phyloP scores from a whole-genome alignment of 371 early-diverging fungal species.

The Syncephalis fuscata region DNA sequence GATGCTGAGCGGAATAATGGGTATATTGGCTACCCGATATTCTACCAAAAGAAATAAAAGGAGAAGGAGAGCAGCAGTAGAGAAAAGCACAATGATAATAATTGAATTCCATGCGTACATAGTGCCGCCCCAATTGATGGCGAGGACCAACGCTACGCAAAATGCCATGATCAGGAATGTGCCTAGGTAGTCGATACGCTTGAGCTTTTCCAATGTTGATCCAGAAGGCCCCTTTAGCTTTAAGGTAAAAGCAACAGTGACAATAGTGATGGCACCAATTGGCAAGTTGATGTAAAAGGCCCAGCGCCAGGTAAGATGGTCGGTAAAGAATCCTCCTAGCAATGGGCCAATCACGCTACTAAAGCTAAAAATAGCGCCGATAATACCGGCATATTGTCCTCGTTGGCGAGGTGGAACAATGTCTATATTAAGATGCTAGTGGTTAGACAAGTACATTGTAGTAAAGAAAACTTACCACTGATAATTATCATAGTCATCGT shows the following conservation, averaged over 20 bases:
- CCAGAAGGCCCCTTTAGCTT: slow-evolving; percentile 24
- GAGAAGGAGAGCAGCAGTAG: slow-evolving; percentile 20
- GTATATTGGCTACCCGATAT: slow-evolving; percentile 28
- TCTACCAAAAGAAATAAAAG: slow-evolving; percentile 23
- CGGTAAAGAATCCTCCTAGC: slow-evolving; percentile 53
- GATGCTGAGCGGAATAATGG: slow-evolving; percentile 25
- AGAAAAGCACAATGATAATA: slow-evolving; percentile 29
- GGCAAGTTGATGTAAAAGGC: slow-evolving; percentile 68
- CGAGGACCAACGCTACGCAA: slow-evolving; percentile 1
- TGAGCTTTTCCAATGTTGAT: slow-evolving; percentile 23
- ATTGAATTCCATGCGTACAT: slow-evolving; percentile 41
- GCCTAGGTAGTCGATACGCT: slow-evolving; percentile 10
- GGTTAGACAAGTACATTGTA: slow-evolving; percentile 22
- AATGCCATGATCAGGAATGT: not conserved
- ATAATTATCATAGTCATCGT: slow-evolving; percentile 51
- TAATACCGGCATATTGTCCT: slow-evolving; percentile 28
- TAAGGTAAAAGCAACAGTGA: slow-evolving; percentile 28
- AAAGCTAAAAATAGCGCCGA: slow-evolving; percentile 33
- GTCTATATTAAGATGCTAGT: not conserved
- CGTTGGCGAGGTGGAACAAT: slow-evolving; percentile 13
- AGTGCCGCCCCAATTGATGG: slow-evolving; percentile 14
- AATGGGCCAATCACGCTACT: slow-evolving; percentile 57
- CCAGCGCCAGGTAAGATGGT: slow-evolving; percentile 33
- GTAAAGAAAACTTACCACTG: slow-evolving; percentile 28
- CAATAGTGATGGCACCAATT: slow-evolving; percentile 30